A percentile compares a stretch with the other conserved stretches of the same genome.
phyloP scores from a whole-genome alignment of 75 land plant genomes.

The Sequoiadendron giganteum region DNA sequence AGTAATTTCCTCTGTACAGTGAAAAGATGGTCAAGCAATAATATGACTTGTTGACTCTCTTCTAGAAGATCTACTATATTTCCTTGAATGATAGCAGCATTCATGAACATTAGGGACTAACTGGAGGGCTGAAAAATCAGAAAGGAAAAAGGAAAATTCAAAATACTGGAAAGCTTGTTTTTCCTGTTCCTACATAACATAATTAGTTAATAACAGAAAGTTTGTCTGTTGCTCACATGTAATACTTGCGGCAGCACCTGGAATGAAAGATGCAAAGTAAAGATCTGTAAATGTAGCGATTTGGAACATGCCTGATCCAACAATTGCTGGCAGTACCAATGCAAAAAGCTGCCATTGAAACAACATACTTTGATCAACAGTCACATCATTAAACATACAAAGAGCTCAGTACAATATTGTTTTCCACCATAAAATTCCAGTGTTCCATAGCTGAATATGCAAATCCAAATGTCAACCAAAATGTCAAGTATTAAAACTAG shows the following conservation, averaged over 20 bases:
- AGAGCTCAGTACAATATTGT: neutral
- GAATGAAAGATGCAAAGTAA: conserved; percentile 52
- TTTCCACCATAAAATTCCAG: neutral
- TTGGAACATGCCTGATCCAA: conserved; percentile 46
- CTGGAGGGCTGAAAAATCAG: neutral
- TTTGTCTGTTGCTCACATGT: conserved; percentile 28
- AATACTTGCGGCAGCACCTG: conserved; percentile 47
- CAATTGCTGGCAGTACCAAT: conserved; percentile 36
- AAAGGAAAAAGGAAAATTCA: neutral
- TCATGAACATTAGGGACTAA: neutral
- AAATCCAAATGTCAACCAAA: neutral
- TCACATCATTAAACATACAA: neutral
- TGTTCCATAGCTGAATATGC: neutral
- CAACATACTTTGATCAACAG: neutral
- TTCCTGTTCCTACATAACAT: neutral
- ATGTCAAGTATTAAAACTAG: neutral
- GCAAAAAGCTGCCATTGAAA: conserved; percentile 23
- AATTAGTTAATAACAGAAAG: neutral
- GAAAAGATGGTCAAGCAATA: neutral
- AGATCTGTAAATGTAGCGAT: conserved; percentile 50
- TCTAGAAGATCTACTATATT: neutral
- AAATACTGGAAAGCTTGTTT: neutral
- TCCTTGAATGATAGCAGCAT: neutral
- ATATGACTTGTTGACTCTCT: neutral
- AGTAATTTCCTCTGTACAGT: neutral